Percentiles rank a stretch among this genome's conserved stretches.
Evolutionary conservation across 139 green algal genomes (phyloP).

Genomic region (Auxenochlorella pyrenoidosa): DNA sequence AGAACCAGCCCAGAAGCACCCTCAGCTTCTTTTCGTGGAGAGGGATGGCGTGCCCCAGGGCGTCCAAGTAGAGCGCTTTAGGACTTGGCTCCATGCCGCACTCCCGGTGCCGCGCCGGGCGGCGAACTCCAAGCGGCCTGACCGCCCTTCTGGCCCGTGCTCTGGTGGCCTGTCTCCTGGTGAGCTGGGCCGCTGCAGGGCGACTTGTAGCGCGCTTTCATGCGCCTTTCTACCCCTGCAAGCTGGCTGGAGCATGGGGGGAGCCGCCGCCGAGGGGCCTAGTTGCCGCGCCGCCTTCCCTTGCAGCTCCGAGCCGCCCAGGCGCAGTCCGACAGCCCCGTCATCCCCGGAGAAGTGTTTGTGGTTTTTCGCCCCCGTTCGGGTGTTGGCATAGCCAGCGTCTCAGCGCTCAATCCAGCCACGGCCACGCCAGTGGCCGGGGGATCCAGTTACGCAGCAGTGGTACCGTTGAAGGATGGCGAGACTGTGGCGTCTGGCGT

Average conservation of each 20-base stretch:
- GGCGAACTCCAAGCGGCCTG: no score
- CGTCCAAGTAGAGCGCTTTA: no score
- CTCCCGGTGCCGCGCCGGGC: no score
- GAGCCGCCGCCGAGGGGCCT: background rate
- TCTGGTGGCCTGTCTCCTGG: background rate
- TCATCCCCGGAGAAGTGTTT: background rate
- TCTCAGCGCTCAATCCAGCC: background rate
- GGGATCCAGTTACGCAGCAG: background rate
- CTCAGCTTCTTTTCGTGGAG: no score
- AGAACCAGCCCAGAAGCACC: no score
- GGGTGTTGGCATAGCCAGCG: background rate
- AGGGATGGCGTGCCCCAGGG: no score
- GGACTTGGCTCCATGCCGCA: no score
- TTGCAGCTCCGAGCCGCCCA: background rate
- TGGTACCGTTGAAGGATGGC: background rate
- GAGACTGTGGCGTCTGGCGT: background rate
- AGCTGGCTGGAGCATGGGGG: background rate
- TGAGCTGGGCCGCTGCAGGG: background rate
- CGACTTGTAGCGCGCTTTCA: background rate
- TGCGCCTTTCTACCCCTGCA: background rate
- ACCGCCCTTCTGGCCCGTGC: background rate
- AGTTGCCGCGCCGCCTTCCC: conserved; percentile 10
- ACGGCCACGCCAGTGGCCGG: background rate
- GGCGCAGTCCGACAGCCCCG: background rate
- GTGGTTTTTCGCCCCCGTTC: background rate